Evolutionary conservation across 345 rosid genomes (phyloP).

Genomic region (Garcia nutans): DNA sequence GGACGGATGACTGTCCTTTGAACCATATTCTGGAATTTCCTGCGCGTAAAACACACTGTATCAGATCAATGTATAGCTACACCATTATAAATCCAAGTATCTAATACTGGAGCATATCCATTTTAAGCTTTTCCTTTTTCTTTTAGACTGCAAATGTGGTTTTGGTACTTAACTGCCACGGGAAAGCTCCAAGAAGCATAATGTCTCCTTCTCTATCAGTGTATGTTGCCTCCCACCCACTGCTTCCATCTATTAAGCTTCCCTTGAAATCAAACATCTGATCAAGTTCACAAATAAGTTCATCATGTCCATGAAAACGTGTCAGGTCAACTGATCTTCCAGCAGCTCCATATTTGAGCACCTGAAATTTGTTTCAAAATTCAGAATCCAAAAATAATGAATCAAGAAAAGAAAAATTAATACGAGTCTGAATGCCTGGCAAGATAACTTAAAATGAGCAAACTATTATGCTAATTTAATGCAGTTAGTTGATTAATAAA

Average conservation of each 20-base stretch:
- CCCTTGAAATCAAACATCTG: slow-evolving; percentile 44
- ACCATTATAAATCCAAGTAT: not conserved
- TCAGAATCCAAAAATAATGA: not conserved
- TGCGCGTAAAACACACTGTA: slow-evolving; percentile 19
- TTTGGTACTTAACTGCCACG: slow-evolving; percentile 49
- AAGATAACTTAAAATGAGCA: too few species aligned
- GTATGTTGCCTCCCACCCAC: slow-evolving; percentile 41
- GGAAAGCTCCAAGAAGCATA: slow-evolving; percentile 35
- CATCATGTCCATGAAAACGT: slow-evolving; percentile 31
- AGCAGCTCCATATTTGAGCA: slow-evolving; percentile 38
- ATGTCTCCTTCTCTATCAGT: slow-evolving; percentile 37
- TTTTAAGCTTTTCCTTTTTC: not conserved
- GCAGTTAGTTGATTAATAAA: not conserved
- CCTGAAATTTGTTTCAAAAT: slow-evolving; percentile 30
- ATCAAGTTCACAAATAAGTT: slow-evolving; percentile 44
- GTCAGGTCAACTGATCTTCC: slow-evolving; percentile 44
- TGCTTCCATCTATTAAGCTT: slow-evolving; percentile 40
- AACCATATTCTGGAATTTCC: slow-evolving; percentile 35
- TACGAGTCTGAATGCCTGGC: not conserved
- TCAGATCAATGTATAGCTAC: not conserved
- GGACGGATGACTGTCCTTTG: slow-evolving; percentile 36
- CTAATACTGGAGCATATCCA: not conserved
- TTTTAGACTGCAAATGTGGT: not conserved
- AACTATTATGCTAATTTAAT: too few species aligned
- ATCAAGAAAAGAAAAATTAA: too few species aligned